Conservation (phyloP, 306 rosid genomes). For the Senna tora region DNA sequence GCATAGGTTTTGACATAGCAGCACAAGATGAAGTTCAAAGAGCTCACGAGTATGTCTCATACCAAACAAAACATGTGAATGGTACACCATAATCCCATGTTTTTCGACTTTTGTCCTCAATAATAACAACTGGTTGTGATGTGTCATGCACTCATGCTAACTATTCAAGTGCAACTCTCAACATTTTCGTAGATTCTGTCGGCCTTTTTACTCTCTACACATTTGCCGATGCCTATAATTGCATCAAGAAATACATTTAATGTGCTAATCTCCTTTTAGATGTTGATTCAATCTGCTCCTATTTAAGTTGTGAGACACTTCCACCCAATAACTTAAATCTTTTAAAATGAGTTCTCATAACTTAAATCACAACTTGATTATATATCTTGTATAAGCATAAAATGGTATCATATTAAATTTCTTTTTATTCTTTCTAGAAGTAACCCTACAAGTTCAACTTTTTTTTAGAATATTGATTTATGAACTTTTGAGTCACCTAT, state of each 20-base stretch:
- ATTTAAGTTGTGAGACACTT: no score
- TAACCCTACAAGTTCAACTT: no score
- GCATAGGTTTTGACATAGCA: conserved; percentile 46
- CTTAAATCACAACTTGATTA: no score
- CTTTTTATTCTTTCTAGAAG: no score
- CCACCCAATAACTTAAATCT: no score
- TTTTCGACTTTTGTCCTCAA: conserved; percentile 44
- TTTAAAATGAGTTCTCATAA: no score
- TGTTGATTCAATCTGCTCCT: not conserved
- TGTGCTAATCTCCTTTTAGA: not conserved
- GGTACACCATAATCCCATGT: conserved; percentile 33
- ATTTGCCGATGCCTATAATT: not conserved
- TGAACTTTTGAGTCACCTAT: no score
- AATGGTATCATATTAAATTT: no score
- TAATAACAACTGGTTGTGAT: conserved; percentile 9
- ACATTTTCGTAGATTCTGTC: not conserved
- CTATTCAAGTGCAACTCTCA: not conserved
- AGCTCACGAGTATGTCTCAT: conserved; percentile 45
- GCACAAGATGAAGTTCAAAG: conserved; percentile 33
- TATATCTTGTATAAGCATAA: no score
- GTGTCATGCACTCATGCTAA: not conserved
- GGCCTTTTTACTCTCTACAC: not conserved
- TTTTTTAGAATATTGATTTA: no score
- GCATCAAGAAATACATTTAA: not conserved
- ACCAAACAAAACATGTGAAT: conserved; percentile 48